A percentile compares a stretch with the other conserved stretches of the same genome.
These are phyloP conservation scores for Pezicula rhizophila DNA, from an alignment of 2,329 filamentous ascomycete species.

Conservation along the genomic window DNA sequence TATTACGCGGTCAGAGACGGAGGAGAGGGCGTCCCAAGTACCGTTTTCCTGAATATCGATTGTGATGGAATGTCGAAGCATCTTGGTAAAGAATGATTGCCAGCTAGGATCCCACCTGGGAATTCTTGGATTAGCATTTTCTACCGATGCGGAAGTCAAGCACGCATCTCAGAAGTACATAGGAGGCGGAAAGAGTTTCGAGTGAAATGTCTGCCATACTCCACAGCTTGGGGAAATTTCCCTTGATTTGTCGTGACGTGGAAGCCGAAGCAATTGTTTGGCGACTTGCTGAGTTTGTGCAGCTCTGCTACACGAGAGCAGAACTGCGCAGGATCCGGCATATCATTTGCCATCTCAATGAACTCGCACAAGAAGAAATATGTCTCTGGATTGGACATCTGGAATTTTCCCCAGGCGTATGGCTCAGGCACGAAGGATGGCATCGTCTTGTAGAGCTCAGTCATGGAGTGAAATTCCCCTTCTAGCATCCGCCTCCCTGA, in stretches of 20 bases:
- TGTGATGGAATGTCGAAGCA: not conserved
- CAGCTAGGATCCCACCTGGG: not conserved
- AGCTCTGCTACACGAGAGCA: slow-evolving; percentile 17
- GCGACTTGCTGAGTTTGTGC: slow-evolving; percentile 16
- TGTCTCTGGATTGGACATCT: not conserved
- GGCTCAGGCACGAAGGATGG: slow-evolving; percentile 4
- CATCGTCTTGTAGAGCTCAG: slow-evolving; percentile 2
- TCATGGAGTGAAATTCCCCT: slow-evolving; percentile 5
- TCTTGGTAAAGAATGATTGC: not conserved
- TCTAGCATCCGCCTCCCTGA: slow-evolving; percentile 3
- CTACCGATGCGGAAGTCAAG: not conserved
- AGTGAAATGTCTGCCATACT: not conserved
- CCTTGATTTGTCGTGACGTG: slow-evolving; percentile 21
- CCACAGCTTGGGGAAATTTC: slow-evolving; percentile 12
- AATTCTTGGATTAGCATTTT: not conserved
- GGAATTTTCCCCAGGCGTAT: slow-evolving; percentile 8
- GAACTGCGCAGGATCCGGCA: slow-evolving; percentile 16
- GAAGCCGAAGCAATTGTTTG: slow-evolving; percentile 24
- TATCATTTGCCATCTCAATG: slow-evolving; percentile 16
- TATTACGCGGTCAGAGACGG: not conserved
- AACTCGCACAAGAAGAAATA: slow-evolving; percentile 23
- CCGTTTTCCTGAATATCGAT: not conserved
- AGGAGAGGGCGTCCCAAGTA: slow-evolving; percentile 12
- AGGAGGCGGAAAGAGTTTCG: not conserved
- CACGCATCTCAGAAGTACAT: no score